A percentile compares a stretch with the other conserved stretches of the same genome.
phyloP scores from a whole-genome alignment of 2,329 filamentous ascomycete genomes.

The Sordariomycetes sp. region DNA sequence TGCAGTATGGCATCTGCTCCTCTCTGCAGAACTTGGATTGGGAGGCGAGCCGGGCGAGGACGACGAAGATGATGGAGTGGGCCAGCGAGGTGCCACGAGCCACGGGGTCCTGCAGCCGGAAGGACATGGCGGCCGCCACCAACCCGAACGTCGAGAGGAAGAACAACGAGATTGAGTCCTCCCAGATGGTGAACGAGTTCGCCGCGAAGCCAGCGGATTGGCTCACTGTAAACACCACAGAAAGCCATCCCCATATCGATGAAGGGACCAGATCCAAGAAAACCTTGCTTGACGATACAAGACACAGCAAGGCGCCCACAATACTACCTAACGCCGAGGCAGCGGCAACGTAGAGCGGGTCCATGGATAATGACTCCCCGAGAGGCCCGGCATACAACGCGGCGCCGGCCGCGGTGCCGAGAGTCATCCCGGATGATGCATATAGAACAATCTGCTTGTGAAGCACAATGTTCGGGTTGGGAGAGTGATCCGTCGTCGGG shows the following conservation, averaged over 20 bases:
- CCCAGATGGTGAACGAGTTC: conserved; percentile 98
- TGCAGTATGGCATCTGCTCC: conserved; percentile 96
- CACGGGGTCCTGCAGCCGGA: conserved; percentile 55
- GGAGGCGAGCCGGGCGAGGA: conserved; percentile 70
- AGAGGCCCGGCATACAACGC: conserved; percentile 12
- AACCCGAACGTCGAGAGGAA: conserved; percentile 83
- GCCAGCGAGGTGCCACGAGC: conserved; percentile 71
- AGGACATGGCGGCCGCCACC: conserved; percentile 61
- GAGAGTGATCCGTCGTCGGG: background rate
- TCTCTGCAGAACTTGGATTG: conserved; percentile 90
- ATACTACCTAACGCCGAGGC: conserved; percentile 34
- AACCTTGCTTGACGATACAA: conserved; percentile 29
- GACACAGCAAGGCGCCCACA: conserved; percentile 24
- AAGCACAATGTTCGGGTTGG: conserved; percentile 21
- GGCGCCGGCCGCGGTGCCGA: conserved; percentile 20
- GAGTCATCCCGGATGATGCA: conserved; percentile 21
- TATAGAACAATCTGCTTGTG: conserved; percentile 26
- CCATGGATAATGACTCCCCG: background rate
- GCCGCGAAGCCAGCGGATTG: conserved; percentile 92
- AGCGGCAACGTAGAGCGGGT: conserved; percentile 22
- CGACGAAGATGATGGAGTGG: conserved; percentile 74
- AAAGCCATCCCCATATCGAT: conserved; percentile 84
- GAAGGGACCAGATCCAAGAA: conserved; percentile 50
- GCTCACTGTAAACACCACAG: conserved; percentile 68
- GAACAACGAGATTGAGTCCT: conserved; percentile 88